Evolutionary conservation across 2,329 filamentous ascomycete genomes (phyloP).

Genomic region (Phialophora macrospora): DNA sequence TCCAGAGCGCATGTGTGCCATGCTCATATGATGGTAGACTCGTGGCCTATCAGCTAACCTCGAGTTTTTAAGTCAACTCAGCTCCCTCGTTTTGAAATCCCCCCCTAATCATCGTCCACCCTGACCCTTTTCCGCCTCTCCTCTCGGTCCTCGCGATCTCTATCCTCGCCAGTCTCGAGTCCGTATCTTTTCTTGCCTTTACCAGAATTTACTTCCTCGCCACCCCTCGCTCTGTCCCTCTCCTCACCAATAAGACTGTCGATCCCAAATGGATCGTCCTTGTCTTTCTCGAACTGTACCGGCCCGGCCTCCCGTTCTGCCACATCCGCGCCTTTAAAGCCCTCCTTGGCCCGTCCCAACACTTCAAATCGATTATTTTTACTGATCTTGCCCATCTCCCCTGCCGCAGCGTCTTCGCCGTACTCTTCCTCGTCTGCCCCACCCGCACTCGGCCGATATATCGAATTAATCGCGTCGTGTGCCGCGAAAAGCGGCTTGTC

Average conservation of each 20-base stretch:
- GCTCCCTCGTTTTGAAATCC: not conserved
- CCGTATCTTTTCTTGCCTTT: conserved; percentile 76
- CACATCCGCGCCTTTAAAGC: conserved; percentile 81
- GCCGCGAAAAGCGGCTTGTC: conserved; percentile 97
- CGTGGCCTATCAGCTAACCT: not conserved
- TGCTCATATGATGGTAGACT: not conserved
- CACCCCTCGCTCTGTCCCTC: conserved; percentile 47
- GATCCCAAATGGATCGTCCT: conserved; percentile 86
- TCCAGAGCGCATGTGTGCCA: too few species aligned
- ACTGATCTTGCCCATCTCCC: conserved; percentile 84
- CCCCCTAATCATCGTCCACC: conserved; percentile 64
- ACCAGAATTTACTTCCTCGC: conserved; percentile 28
- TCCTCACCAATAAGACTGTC: conserved; percentile 87
- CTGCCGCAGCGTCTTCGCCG: conserved; percentile 73
- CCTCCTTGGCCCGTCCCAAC: conserved; percentile 78
- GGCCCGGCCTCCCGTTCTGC: conserved; percentile 82
- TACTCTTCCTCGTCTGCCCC: conserved; percentile 69
- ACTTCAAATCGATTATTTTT: conserved; percentile 87
- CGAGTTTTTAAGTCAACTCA: too few species aligned
- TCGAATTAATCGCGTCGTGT: conserved; percentile 90
- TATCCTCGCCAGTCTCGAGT: conserved; percentile 59
- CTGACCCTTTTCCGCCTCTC: conserved; percentile 71
- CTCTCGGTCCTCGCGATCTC: conserved; percentile 48
- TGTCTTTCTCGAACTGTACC: conserved; percentile 94
- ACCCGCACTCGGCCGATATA: conserved; percentile 79